These are phyloP conservation scores for Alloascoidea africana DNA, from an alignment of 805 yeast species.

Conservation along the genomic window DNA sequence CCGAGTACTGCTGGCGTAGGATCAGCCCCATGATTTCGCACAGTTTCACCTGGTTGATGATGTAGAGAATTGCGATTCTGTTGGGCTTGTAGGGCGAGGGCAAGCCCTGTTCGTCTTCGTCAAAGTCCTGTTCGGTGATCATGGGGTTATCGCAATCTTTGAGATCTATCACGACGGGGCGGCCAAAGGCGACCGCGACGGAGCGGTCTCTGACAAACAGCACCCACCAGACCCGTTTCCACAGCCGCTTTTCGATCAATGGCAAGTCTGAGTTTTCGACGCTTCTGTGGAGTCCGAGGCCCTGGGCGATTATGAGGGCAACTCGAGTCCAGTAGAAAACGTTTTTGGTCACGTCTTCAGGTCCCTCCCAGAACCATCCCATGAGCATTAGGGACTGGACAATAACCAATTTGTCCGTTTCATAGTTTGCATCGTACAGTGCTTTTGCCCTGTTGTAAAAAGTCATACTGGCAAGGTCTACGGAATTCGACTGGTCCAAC, in stretches of 20 bases:
- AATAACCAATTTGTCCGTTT: constrained; percentile 43
- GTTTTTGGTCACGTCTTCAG: constrained; percentile 51
- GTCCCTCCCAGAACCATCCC: constrained; percentile 62
- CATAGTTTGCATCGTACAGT: constrained; percentile 53
- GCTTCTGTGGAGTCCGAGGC: constrained; percentile 59
- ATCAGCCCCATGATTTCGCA: constrained; percentile 61
- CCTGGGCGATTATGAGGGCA: constrained; percentile 58
- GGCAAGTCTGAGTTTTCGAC: constrained; percentile 23
- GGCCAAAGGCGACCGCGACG: constrained; percentile 57
- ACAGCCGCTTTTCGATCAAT: constrained; percentile 27
- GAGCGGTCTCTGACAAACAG: constrained; percentile 55
- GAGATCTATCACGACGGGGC: constrained; percentile 53
- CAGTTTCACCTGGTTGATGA: constrained; percentile 38
- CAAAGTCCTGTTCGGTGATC: constrained; percentile 50
- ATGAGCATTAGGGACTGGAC: constrained; percentile 48
- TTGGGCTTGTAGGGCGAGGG: constrained; percentile 22
- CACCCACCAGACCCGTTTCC: constrained; percentile 69
- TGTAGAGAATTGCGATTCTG: constrained; percentile 17
- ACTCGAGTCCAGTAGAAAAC: constrained; percentile 56
- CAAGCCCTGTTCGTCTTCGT: constrained; percentile 30
- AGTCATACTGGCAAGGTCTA: constrained; percentile 38
- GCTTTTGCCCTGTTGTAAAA: constrained; percentile 64
- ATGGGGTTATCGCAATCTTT: constrained; percentile 69
- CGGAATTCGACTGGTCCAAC: constrained; percentile 27
- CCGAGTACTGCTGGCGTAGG: constrained; percentile 53